Conservation (phyloP, 805 yeast species). For the Starmerella vaccinii region DNA sequence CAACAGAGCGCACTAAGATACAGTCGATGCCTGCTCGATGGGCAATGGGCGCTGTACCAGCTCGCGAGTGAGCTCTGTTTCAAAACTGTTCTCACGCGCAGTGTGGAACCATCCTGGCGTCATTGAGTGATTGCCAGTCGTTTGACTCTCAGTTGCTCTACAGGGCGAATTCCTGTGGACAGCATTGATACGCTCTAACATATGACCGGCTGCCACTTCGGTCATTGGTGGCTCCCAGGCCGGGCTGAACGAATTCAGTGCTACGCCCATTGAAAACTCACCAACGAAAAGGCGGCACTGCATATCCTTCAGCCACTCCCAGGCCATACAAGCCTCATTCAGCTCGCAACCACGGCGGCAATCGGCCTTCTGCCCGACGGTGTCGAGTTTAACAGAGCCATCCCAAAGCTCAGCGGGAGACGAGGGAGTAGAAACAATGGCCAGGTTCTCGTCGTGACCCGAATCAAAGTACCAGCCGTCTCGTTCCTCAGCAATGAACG, state of each 20-base stretch:
- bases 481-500: constrained; percentile 24
- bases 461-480: constrained; percentile 24
- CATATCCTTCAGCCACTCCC: constrained; percentile 13
- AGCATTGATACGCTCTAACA: background rate
- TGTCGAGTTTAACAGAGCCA: background rate
- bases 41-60: background rate
- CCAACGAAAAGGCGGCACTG: constrained; percentile 14
- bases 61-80: background rate
- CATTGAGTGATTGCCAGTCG: background rate
- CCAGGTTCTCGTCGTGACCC: background rate
- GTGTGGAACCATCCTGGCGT: background rate
- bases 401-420: background rate
- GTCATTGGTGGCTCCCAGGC: constrained; percentile 1
- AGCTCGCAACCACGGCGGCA: constrained; percentile 1
- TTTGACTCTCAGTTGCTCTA: background rate
- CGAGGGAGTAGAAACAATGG: background rate
- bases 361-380: background rate
- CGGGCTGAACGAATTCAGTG: background rate
- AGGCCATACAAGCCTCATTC: constrained; percentile 15
- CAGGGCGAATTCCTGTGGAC: background rate
- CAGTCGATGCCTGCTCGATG: too few relatives aligned
- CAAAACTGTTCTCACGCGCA: background rate
- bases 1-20: background rate
- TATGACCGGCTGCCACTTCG: constrained; percentile 2
- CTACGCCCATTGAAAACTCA: constrained; percentile 19